A percentile compares a stretch with the other conserved stretches of the same genome.
Evolutionary conservation across 371 early-diverging fungal genomes (phyloP).

Genomic region (Mortierella sp.): DNA sequence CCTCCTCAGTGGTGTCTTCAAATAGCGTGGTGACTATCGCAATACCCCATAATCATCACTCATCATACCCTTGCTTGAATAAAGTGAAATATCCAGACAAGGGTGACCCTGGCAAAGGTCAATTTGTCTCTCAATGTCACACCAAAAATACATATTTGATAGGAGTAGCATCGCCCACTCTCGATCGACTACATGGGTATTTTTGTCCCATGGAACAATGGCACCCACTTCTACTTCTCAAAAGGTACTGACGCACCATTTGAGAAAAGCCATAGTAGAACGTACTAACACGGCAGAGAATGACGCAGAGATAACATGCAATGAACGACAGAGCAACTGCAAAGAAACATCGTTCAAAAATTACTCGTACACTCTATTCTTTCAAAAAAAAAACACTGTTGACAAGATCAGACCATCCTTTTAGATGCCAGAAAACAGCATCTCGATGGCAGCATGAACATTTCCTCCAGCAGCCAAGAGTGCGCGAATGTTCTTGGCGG

Average conservation of each 20-base stretch:
- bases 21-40: neutral
- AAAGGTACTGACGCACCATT: neutral
- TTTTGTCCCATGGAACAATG: neutral
- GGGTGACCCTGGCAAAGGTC: neutral
- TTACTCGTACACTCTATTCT: slow-evolving; percentile 12
- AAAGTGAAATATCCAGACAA: neutral
- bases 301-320: too few species aligned
- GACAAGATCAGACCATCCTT: neutral
- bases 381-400: neutral
- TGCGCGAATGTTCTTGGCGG: slow-evolving; percentile 91
- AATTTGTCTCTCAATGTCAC: neutral
- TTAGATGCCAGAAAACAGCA: slow-evolving; percentile 66
- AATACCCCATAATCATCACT: neutral
- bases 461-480: slow-evolving; percentile 89
- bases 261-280: too few species aligned
- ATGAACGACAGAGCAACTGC: neutral
- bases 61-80: neutral
- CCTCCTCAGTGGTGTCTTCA: too few species aligned
- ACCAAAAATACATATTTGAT: neutral
- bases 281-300: too few species aligned
- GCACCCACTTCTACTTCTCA: neutral
- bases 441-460: slow-evolving; percentile 95
- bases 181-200: neutral
- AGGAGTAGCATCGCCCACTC: neutral
- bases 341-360: neutral